Conservation (phyloP, 192 early-diverging fungal genomes). For the Chytriomyces sp. region DNA sequence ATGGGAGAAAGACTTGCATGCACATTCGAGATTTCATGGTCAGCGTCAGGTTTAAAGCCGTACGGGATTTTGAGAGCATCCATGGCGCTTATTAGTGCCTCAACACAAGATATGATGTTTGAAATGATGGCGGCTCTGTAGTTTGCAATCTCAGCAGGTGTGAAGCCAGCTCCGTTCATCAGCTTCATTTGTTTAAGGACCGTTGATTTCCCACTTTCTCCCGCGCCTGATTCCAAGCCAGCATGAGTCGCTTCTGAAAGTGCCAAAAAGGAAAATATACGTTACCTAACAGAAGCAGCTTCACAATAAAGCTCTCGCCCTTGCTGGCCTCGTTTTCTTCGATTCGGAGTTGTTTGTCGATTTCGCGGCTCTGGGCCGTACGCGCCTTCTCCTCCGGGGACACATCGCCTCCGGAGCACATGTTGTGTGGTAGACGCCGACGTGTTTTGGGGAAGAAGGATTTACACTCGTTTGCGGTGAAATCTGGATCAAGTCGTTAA, state of each 20-base stretch:
- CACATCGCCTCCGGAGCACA: neutral
- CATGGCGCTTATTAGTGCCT: constrained; percentile 37
- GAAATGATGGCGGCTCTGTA: neutral
- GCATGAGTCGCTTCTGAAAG: neutral
- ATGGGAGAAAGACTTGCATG: neutral
- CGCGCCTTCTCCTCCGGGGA: neutral
- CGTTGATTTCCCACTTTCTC: constrained; percentile 48
- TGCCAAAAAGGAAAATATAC: neutral
- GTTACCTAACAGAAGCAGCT: neutral
- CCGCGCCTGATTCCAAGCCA: constrained; percentile 25
- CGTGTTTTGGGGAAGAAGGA: neutral
- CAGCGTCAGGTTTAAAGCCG: neutral
- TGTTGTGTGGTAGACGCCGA: neutral
- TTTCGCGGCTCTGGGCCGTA: neutral
- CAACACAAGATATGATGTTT: neutral
- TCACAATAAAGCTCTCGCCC: neutral
- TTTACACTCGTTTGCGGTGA: too few relatives aligned
- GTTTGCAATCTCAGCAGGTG: constrained; percentile 32
- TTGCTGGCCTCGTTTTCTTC: neutral
- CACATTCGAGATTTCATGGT: neutral
- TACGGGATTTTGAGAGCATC: constrained; percentile 14
- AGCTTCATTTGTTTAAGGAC: constrained; percentile 45
- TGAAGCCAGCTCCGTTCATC: constrained; percentile 35
- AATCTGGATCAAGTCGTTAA: neutral
- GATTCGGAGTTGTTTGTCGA: neutral